Conservation (phyloP, 768 basidiomycete species). For the Amanita fuliginea region DNA sequence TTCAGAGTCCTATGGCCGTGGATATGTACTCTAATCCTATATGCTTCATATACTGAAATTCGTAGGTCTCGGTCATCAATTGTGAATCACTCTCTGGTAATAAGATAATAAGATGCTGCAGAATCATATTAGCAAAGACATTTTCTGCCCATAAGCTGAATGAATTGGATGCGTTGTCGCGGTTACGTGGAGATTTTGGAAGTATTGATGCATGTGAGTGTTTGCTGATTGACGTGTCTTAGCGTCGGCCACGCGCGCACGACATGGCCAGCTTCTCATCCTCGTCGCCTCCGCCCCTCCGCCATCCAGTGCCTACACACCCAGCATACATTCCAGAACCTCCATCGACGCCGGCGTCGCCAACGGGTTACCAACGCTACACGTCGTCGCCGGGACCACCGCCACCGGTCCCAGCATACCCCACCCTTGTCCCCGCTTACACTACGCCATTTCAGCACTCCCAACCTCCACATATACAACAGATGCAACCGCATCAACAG, state of each 20-base stretch:
- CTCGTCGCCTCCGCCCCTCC: constrained; percentile 66
- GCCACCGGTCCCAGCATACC: constrained; percentile 19
- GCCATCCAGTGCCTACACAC: constrained; percentile 83
- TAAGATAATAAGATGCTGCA: no score
- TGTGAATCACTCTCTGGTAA: no score
- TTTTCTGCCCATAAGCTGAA: no score
- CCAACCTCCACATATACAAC: constrained; percentile 22
- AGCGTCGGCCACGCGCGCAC: not conserved
- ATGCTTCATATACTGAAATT: no score
- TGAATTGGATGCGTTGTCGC: no score
- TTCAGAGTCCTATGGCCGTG: no score
- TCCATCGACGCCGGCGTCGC: constrained; percentile 64
- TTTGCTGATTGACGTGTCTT: not conserved
- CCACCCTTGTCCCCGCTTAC: constrained; percentile 34
- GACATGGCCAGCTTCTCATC: constrained; percentile 22
- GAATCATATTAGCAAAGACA: no score
- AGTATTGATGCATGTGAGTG: not conserved
- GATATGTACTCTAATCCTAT: no score
- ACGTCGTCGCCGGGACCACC: constrained; percentile 44
- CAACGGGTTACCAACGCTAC: constrained; percentile 66
- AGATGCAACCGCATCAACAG: constrained; percentile 20
- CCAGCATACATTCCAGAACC: constrained; percentile 80
- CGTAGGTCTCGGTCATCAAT: no score
- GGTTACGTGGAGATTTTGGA: no score
- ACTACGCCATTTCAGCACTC: constrained; percentile 39